Evolutionary conservation across 75 land plant genomes (phyloP).

Genomic region (Isoetes taiwanensis): DNA sequence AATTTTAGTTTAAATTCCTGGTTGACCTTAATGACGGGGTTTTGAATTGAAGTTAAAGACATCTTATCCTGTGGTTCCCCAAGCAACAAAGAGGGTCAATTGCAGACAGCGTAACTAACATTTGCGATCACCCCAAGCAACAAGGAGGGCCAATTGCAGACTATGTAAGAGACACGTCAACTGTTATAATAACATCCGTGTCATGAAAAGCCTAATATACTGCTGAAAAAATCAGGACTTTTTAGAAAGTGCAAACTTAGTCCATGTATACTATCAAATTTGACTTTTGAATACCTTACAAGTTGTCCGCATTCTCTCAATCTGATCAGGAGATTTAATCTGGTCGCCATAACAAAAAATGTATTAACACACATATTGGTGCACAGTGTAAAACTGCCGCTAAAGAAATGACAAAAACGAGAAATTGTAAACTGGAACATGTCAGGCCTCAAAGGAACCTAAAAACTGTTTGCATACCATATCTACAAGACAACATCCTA

Average conservation of each 20-base stretch:
- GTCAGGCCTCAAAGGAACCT: too few relatives aligned
- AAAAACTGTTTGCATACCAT: too few relatives aligned
- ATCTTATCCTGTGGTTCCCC: too few relatives aligned
- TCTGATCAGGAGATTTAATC: constrained; percentile 88
- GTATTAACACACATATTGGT: not conserved
- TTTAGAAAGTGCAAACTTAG: constrained; percentile 16
- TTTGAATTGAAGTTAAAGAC: too few relatives aligned
- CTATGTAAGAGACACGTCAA: not conserved
- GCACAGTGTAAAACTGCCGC: not conserved
- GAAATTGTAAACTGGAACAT: not conserved
- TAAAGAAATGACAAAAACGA: not conserved
- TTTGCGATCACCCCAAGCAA: too few relatives aligned
- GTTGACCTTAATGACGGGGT: too few relatives aligned
- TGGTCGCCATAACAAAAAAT: constrained; percentile 30
- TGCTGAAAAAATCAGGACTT: not conserved
- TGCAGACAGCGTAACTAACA: too few relatives aligned
- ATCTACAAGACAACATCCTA: not conserved
- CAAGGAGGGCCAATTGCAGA: not conserved
- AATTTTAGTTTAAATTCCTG: too few relatives aligned
- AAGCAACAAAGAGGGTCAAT: too few relatives aligned
- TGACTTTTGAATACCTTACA: too few relatives aligned
- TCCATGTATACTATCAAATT: too few relatives aligned
- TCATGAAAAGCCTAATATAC: not conserved
- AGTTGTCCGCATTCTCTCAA: constrained; percentile 72
- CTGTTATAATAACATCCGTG: not conserved